phyloP scores from a whole-genome alignment of 108 stramenopile species.

The Cyclotella distinguenda region DNA sequence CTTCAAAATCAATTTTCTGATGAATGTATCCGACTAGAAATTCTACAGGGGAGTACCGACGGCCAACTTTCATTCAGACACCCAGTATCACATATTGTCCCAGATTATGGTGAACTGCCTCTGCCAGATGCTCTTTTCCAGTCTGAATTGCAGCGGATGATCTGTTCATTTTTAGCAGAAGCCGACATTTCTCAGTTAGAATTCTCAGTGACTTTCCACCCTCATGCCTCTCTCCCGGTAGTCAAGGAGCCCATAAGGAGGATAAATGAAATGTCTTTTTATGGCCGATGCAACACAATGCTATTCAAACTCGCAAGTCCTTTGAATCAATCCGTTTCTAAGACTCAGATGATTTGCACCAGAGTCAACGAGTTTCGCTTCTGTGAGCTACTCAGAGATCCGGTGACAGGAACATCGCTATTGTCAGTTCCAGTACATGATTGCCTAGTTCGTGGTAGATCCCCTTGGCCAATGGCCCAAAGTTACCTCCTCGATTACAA shows the following conservation, averaged over 20 bases:
- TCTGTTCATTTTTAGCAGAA: constrained; percentile 16
- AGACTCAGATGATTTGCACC: constrained; percentile 17
- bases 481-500: constrained; percentile 5
- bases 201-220: constrained; percentile 40
- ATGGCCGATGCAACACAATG: constrained; percentile 5
- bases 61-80: constrained; percentile 1
- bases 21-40: constrained; percentile 20
- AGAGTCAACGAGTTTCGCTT: constrained; percentile 17
- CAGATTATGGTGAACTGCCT: constrained; percentile 1
- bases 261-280: constrained; percentile 12
- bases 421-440: constrained; percentile 29
- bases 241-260: background rate
- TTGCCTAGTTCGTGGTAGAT: constrained; percentile 15
- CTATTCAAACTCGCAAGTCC: constrained; percentile 7
- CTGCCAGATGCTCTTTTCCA: constrained; percentile 21
- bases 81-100: background rate
- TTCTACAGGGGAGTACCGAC: constrained; percentile 8
- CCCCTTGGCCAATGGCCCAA: constrained; percentile 20
- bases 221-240: constrained; percentile 34
- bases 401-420: background rate
- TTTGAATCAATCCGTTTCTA: background rate
- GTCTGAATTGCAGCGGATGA: constrained; percentile 7
- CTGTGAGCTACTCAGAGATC: constrained; percentile 18
- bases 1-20: background rate
- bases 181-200: constrained; percentile 13